Evolutionary conservation across 495 filamentous ascomycete genomes (phyloP), one percentile per base, ranked within the genome.

Genomic region (Penicillium paradoxum): DNA sequence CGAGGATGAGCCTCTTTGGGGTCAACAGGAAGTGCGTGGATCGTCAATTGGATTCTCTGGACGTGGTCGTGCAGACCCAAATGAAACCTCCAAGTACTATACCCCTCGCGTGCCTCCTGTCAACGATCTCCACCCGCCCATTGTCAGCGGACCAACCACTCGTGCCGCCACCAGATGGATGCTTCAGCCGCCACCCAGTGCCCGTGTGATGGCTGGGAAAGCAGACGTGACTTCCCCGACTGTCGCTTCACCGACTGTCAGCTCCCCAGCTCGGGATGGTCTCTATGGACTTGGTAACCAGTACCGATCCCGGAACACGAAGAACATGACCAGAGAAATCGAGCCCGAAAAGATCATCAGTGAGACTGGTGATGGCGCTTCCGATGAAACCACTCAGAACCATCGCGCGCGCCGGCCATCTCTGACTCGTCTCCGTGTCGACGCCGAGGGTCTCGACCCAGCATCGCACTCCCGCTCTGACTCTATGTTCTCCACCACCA

Each of bases 181-280:
- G 89, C 73, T 95, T 29, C 88, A 92, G 66, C 91, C 90, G 2
- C 90, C 90, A 3, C 91, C 91, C 33, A 80, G 79, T 44, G 88
- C 90, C 15, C 87, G 82, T 59, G 72, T 96, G 42, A 96, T 96
- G 91, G 86, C 84, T 57, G 89, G 90, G 53, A 92, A 91, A 64
- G 79, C 79, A 50, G 69, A 69, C 25, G 75, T 83, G 47, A 77
- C 77, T 45, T 49, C 54, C 24, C 62, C 67, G 27, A 54, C 59
- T n/a, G n/a, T n/a, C n/a, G n/a, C n/a, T n/a, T n/a, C n/a, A n/a
- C n/a, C n/a, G n/a, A n/a, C n/a, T n/a, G n/a, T n/a, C n/a, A n/a
- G n/a, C n/a, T n/a, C n/a, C n/a, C n/a, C n/a, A n/a, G n/a, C n/a
- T 37, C 54, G 53, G n/a, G 58, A 56, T 33, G 63, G 48, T 45